A percentile compares a stretch with the other conserved stretches of the same genome.
These are phyloP conservation scores for Ophiostoma sp. DNA, from an alignment of 2,329 filamentous ascomycete genomes.

Conservation along the genomic window DNA sequence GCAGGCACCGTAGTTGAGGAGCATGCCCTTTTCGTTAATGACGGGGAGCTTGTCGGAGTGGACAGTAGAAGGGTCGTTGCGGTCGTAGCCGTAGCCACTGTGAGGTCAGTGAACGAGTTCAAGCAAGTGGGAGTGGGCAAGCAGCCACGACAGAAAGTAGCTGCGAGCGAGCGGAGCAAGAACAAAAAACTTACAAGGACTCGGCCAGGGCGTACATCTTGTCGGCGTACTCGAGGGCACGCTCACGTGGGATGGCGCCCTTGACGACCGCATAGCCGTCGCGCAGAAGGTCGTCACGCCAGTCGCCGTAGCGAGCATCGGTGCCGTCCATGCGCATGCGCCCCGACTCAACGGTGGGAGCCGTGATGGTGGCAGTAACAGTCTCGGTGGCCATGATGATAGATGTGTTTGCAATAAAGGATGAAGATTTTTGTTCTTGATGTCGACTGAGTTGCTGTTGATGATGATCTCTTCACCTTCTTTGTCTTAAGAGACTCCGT, in stretches of 20 bases:
- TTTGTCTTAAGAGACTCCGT: too few species aligned
- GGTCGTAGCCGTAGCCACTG: conserved; percentile 24
- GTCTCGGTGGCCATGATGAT: not conserved
- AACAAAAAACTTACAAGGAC: not conserved
- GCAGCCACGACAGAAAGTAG: too few species aligned
- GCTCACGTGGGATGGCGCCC: conserved; percentile 28
- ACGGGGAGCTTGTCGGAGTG: conserved; percentile 29
- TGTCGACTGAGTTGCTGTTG: not conserved
- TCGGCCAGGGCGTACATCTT: conserved; percentile 25
- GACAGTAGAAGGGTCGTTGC: conserved; percentile 28
- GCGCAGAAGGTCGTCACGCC: conserved; percentile 33
- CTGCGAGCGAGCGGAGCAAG: not conserved
- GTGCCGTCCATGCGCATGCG: conserved; percentile 12
- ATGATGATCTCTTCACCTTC: not conserved
- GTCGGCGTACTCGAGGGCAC: conserved; percentile 26
- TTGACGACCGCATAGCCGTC: conserved; percentile 36
- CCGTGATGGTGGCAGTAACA: not conserved
- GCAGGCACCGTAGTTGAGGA: conserved; percentile 46
- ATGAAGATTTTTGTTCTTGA: not conserved
- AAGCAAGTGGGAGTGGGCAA: too few species aligned
- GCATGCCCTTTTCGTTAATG: conserved; percentile 52
- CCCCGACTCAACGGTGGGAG: not conserved
- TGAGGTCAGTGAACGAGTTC: too few species aligned
- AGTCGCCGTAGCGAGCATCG: conserved; percentile 26
- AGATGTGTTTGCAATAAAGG: not conserved